phyloP scores from a whole-genome alignment of 2,329 filamentous ascomycete species.

The Dothistroma septosporum region DNA sequence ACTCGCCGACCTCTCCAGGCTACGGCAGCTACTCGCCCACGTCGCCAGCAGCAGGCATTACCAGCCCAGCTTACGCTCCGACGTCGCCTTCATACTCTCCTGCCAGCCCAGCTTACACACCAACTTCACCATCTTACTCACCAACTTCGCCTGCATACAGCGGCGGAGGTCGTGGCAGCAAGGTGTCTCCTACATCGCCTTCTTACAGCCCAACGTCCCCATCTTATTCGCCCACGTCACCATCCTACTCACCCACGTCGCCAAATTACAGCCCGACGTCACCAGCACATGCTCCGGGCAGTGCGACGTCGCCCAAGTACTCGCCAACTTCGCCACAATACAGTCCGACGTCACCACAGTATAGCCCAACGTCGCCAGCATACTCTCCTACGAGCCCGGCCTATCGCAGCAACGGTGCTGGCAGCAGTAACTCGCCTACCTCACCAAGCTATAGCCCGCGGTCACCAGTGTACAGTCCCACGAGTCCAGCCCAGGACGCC shows the following conservation, averaged over 20 bases:
- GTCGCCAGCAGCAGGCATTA: slow-evolving; percentile 50
- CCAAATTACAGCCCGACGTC: slow-evolving; percentile 47
- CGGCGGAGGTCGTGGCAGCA: slow-evolving; percentile 15
- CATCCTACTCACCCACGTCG: slow-evolving; percentile 66
- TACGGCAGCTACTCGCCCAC: slow-evolving; percentile 31
- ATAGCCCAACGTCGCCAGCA: slow-evolving; percentile 57
- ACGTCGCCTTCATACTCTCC: slow-evolving; percentile 48
- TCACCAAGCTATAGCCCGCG: slow-evolving; percentile 51
- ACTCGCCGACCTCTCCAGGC: slow-evolving; percentile 31
- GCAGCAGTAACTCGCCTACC: slow-evolving; percentile 36
- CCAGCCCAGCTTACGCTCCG: slow-evolving; percentile 51
- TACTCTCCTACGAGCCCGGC: slow-evolving; percentile 46
- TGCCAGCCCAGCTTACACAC: slow-evolving; percentile 52
- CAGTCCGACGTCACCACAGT: slow-evolving; percentile 56
- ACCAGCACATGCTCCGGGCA: slow-evolving; percentile 24
- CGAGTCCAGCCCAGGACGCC: slow-evolving; percentile 27
- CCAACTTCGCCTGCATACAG: slow-evolving; percentile 36
- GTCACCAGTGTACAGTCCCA: slow-evolving; percentile 51
- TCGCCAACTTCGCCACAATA: slow-evolving; percentile 48
- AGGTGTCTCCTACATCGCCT: slow-evolving; percentile 48
- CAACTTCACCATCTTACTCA: slow-evolving; percentile 40
- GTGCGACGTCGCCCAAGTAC: slow-evolving; percentile 50
- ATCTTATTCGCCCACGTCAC: slow-evolving; percentile 57
- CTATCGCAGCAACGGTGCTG: slow-evolving; percentile 44
- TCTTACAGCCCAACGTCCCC: slow-evolving; percentile 76